phyloP scores from a whole-genome alignment of 768 basidiomycete genomes.

The Pleurotus platypus region DNA sequence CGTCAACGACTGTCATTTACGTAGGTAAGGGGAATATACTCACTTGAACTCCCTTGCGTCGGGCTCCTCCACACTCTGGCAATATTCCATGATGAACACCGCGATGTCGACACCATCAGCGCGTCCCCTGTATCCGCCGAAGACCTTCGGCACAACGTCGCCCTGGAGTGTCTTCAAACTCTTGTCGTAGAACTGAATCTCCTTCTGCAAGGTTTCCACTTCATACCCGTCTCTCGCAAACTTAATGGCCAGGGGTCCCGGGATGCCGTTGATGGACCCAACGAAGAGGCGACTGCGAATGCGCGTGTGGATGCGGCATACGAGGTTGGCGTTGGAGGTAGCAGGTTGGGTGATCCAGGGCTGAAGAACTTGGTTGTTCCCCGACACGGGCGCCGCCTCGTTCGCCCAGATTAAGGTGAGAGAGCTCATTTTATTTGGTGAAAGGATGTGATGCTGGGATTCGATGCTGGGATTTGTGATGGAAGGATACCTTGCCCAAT shows the following conservation, averaged over 20 bases:
- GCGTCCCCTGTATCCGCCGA: slow-evolving; percentile 31
- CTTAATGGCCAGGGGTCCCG: slow-evolving; percentile 27
- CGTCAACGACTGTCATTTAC: background rate
- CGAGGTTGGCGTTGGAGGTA: slow-evolving; percentile 15
- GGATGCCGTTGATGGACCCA: background rate
- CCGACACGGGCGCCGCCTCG: background rate
- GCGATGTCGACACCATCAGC: slow-evolving; percentile 21
- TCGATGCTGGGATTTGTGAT: too few relatives aligned
- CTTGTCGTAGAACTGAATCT: slow-evolving; percentile 29
- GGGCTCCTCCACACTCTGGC: slow-evolving; percentile 13
- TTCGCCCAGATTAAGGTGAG: background rate
- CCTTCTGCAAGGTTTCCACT: slow-evolving; percentile 23
- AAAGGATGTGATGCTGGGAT: too few relatives aligned
- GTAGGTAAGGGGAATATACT: background rate
- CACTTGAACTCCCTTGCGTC: slow-evolving; percentile 20
- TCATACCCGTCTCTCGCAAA: slow-evolving; percentile 22
- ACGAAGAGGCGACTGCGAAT: slow-evolving; percentile 16
- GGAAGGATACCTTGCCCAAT: too few relatives aligned
- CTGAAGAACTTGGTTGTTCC: background rate
- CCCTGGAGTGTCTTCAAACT: slow-evolving; percentile 33
- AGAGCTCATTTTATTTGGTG: background rate
- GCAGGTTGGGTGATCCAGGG: background rate
- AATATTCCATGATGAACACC: slow-evolving; percentile 37
- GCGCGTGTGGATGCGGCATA: slow-evolving; percentile 14
- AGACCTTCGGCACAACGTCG: slow-evolving; percentile 31